phyloP scores from a whole-genome alignment of 2,329 filamentous ascomycete species.

The Fusarium agapanthi region DNA sequence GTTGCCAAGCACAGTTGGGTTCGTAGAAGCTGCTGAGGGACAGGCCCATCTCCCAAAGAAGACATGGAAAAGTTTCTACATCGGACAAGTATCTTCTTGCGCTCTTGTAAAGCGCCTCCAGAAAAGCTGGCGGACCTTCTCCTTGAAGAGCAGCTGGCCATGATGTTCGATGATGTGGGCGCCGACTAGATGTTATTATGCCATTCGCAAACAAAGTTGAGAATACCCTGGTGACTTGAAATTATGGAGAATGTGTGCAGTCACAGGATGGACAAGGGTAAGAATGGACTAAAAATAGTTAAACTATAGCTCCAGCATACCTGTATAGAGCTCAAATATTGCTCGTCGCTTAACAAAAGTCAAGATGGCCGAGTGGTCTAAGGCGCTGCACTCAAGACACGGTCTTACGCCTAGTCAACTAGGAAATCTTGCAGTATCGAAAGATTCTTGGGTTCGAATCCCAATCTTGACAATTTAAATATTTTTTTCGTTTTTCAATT shows the following conservation, averaged over 20 bases:
- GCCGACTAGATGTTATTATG: not conserved
- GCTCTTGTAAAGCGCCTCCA: rapidly evolving
- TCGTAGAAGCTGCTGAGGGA: not conserved
- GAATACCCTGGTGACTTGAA: no score
- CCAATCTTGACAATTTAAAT: not conserved
- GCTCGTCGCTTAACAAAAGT: not conserved
- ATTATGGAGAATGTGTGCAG: not conserved
- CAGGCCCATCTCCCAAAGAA: not conserved
- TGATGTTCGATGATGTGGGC: not conserved
- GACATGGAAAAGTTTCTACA: rapidly evolving
- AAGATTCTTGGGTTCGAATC: slow-evolving; percentile 17
- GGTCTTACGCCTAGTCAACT: not conserved
- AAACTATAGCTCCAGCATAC: no score
- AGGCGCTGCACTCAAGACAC: not conserved
- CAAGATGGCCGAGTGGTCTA: slow-evolving; percentile 1
- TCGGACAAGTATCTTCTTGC: not conserved
- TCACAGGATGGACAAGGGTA: not conserved
- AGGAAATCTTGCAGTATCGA: not conserved
- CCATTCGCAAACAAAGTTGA: no score
- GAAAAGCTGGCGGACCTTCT: not conserved
- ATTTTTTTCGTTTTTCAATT: no score
- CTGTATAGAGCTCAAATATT: no score
- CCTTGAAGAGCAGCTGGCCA: not conserved
- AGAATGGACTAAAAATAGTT: no score
- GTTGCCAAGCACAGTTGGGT: not conserved